Evolutionary conservation across 2,329 filamentous ascomycete genomes (phyloP).

Genomic region (Colletotrichum tanaceti): DNA sequence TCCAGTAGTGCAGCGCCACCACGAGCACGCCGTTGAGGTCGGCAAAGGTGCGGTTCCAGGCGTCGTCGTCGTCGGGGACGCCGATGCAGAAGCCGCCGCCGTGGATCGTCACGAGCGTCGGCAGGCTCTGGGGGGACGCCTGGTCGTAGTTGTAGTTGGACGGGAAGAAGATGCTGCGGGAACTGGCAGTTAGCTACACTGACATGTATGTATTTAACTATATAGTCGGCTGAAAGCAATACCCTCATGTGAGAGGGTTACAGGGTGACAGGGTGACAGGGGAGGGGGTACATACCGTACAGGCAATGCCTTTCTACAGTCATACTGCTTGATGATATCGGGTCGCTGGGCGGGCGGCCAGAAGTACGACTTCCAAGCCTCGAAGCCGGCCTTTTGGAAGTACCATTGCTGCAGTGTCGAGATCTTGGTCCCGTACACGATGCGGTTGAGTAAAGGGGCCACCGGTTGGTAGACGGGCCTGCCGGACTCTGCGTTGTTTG

Average conservation of each 20-base stretch:
- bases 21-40: slow-evolving; percentile 56
- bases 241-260: too few relatives aligned
- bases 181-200: too few relatives aligned
- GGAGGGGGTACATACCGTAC: slow-evolving; percentile 38
- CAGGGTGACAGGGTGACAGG: too few relatives aligned
- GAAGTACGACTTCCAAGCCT: slow-evolving; percentile 34
- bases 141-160: slow-evolving; percentile 49
- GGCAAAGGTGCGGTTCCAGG: slow-evolving; percentile 59
- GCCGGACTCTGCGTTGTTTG: background rate
- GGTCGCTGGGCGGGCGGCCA: slow-evolving; percentile 28
- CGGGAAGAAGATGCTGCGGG: slow-evolving; percentile 55
- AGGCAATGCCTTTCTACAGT: slow-evolving; percentile 34
- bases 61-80: slow-evolving; percentile 57
- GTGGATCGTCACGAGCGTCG: slow-evolving; percentile 62
- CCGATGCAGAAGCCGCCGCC: slow-evolving; percentile 63
- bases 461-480: slow-evolving; percentile 6
- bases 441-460: slow-evolving; percentile 31
- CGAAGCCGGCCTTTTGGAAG: slow-evolving; percentile 34
- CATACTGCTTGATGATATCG: slow-evolving; percentile 41
- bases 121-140: slow-evolving; percentile 48
- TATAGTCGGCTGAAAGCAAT: too few relatives aligned
- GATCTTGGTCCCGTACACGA: slow-evolving; percentile 38
- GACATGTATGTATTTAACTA: too few relatives aligned
- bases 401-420: slow-evolving; percentile 31
- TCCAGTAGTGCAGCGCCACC: slow-evolving; percentile 61